Conservation (phyloP, 306 rosid genomes). For the Fragaria vesca region DNA sequence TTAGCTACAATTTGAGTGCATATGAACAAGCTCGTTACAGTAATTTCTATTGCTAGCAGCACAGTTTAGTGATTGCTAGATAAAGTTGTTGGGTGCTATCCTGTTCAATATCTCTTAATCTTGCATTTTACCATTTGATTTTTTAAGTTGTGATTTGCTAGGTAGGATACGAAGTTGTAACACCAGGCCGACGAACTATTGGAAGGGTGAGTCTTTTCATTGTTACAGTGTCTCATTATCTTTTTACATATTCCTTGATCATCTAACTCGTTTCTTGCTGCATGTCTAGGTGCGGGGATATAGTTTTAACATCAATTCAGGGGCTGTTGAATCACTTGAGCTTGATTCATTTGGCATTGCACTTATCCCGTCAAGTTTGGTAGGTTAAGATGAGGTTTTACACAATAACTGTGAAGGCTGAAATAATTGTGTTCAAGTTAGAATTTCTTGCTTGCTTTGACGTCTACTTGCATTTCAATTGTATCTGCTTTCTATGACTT, state of each 20-base stretch:
- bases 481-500: conserved; percentile 15
- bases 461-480: conserved; percentile 11
- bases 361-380: conserved; percentile 85
- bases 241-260: conserved; percentile 2
- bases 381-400: conserved; percentile 31
- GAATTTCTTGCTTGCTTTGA: neutral
- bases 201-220: conserved; percentile 62
- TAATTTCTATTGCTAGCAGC: neutral
- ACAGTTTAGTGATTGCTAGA: neutral
- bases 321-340: conserved; percentile 83
- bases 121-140: conserved; percentile 10
- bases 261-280: conserved; percentile 24
- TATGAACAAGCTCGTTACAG: neutral
- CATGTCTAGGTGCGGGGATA: conserved; percentile 75
- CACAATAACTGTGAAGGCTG: neutral
- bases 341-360: conserved; percentile 92
- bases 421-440: neutral
- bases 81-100: neutral
- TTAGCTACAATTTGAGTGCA: neutral
- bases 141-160: conserved; percentile 48
- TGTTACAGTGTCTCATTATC: neutral
- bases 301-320: conserved; percentile 80
- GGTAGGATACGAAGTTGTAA: conserved; percentile 92
- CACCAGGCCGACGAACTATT: conserved; percentile 71
- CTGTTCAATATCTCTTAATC: neutral